These are phyloP conservation scores for Aspergillus flavus DNA, from an alignment of 2,329 filamentous ascomycete genomes.

Conservation along the genomic window DNA sequence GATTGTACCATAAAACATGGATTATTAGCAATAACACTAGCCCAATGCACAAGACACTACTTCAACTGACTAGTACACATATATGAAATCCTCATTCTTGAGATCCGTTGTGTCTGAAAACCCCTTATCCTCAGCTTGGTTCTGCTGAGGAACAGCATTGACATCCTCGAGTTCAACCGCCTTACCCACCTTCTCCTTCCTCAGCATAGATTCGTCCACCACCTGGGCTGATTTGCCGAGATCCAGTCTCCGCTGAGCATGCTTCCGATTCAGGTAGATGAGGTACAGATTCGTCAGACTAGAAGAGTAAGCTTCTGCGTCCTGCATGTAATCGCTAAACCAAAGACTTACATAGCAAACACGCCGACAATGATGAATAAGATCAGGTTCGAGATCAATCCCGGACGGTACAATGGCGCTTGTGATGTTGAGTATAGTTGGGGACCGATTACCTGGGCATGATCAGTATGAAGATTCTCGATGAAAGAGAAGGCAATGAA, in stretches of 20 bases:
- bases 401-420: constrained; percentile 37
- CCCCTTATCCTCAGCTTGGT: constrained; percentile 12
- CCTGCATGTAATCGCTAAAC: neutral
- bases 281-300: constrained; percentile 36
- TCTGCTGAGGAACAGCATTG: neutral
- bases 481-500: fast-evolving
- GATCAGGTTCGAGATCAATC: constrained; percentile 36
- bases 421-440: constrained; percentile 38
- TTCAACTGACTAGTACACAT: constrained; percentile 16
- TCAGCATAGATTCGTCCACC: constrained; percentile 38
- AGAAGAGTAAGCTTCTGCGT: neutral
- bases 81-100: constrained; percentile 25
- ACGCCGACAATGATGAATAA: constrained; percentile 36
- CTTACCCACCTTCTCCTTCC: constrained; percentile 22
- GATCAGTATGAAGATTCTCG: neutral
- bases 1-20: neutral
- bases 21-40: neutral
- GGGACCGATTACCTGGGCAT: constrained; percentile 31
- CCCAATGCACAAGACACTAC: fast-evolving
- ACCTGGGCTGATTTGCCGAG: constrained; percentile 33
- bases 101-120: constrained; percentile 20
- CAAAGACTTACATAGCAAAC: constrained; percentile 26
- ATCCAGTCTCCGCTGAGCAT: constrained; percentile 32
- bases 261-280: constrained; percentile 32
- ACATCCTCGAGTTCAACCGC: constrained; percentile 13